These are phyloP conservation scores for Prunus persica DNA, from an alignment of 306 rosid species.

Conservation along the genomic window DNA sequence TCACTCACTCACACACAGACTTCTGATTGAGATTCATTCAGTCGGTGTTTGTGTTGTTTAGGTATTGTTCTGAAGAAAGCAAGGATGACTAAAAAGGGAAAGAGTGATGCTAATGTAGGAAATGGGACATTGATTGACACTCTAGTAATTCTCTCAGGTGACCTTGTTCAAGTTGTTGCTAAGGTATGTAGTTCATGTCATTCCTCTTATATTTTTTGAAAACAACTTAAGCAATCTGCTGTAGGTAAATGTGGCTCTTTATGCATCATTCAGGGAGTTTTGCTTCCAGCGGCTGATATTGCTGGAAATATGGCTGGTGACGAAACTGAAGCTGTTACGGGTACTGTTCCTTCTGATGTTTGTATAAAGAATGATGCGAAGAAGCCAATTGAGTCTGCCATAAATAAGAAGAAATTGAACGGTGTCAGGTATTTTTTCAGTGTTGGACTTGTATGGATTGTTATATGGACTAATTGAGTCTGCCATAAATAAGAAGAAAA, in stretches of 20 bases:
- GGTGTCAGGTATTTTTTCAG: slow-evolving; percentile 50
- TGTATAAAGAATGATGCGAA: slow-evolving; percentile 25
- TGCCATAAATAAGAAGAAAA: slow-evolving; percentile 27
- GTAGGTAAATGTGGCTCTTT: slow-evolving; percentile 22
- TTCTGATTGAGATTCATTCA: not conserved
- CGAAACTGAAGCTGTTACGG: slow-evolving; percentile 38
- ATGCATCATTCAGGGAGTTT: slow-evolving; percentile 47
- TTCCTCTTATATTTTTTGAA: not conserved
- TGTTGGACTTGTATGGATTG: slow-evolving; percentile 17
- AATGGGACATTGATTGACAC: slow-evolving; percentile 57
- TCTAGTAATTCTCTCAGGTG: slow-evolving; percentile 59
- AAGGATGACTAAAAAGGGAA: slow-evolving; percentile 70
- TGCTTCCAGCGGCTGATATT: slow-evolving; percentile 52
- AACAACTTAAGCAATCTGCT: slow-evolving; percentile 4
- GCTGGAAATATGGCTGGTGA: slow-evolving; percentile 43
- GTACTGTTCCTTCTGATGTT: slow-evolving; percentile 27
- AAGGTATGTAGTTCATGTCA: slow-evolving; percentile 40
- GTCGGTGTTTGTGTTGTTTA: slow-evolving; percentile 20
- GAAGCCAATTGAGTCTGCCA: slow-evolving; percentile 26
- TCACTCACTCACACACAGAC: not conserved
- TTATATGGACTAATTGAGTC: slow-evolving; percentile 10
- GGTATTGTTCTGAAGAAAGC: slow-evolving; percentile 85
- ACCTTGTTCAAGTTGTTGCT: slow-evolving; percentile 82
- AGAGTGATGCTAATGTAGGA: slow-evolving; percentile 41
- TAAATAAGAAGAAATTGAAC: slow-evolving; percentile 32